These are phyloP conservation scores for Trypanosoma conorhini DNA, from an alignment of 208 protist genomes.

Conservation along the genomic window DNA sequence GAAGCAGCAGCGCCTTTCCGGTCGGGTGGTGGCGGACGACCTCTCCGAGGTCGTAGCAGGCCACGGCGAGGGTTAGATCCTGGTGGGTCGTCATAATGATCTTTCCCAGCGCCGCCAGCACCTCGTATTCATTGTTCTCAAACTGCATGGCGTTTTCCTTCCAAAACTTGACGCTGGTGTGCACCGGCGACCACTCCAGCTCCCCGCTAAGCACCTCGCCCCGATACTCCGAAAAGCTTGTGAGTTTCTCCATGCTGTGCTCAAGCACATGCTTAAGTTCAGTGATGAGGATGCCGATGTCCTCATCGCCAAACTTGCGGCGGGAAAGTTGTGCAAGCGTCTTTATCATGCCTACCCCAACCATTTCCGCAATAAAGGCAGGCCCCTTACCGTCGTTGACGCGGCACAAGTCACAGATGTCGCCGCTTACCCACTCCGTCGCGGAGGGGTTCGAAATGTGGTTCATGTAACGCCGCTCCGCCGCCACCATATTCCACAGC, in stretches of 20 bases:
- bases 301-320: slow-evolving; percentile 91
- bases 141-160: slow-evolving; percentile 90
- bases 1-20: slow-evolving; percentile 72
- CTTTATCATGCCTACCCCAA: slow-evolving; percentile 90
- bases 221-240: slow-evolving; percentile 91
- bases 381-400: slow-evolving; percentile 43
- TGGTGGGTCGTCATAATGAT: slow-evolving; percentile 68
- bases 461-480: slow-evolving; percentile 66
- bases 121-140: slow-evolving; percentile 90
- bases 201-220: slow-evolving; percentile 87
- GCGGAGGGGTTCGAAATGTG: slow-evolving; percentile 49
- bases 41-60: slow-evolving; percentile 93
- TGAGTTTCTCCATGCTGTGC: slow-evolving; percentile 88
- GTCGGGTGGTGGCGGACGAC: slow-evolving; percentile 91
- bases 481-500: slow-evolving; percentile 82
- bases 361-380: slow-evolving; percentile 87
- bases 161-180: slow-evolving; percentile 95
- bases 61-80: slow-evolving; percentile 76
- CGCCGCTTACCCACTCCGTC: slow-evolving; percentile 19
- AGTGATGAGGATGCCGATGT: slow-evolving; percentile 79
- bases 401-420: slow-evolving; percentile 15
- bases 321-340: slow-evolving; percentile 77
- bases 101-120: slow-evolving; percentile 86
- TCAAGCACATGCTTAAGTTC: slow-evolving; percentile 70
- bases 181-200: slow-evolving; percentile 93